These are phyloP conservation scores for Filobasidium uniguttulatum DNA, from an alignment of 1,284 basidiomycete species.

Conservation along the genomic window DNA sequence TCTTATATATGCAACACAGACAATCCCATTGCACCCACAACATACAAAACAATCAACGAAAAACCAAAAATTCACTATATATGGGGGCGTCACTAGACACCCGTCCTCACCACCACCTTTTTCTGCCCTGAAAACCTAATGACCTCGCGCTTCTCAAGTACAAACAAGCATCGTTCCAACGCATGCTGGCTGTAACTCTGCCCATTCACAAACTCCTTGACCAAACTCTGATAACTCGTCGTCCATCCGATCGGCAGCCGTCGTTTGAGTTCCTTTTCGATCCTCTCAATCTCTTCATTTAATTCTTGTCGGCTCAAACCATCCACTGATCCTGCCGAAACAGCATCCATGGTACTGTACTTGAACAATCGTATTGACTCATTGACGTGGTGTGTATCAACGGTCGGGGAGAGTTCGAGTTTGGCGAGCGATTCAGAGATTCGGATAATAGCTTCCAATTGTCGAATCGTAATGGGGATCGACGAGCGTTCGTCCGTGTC, in stretches of 20 bases:
- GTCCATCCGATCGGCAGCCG: constrained; percentile 92
- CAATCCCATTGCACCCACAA: not conserved
- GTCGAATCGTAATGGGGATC: constrained; percentile 95
- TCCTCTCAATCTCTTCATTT: constrained; percentile 83
- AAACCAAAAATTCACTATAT: not conserved
- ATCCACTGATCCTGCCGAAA: constrained; percentile 73
- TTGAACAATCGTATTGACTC: constrained; percentile 98
- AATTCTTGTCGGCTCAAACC: constrained; percentile 84
- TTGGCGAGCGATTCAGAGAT: constrained; percentile 96
- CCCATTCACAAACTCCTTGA: constrained; percentile 87
- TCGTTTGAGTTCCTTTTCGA: constrained; percentile 80
- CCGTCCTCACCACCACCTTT: constrained; percentile 26
- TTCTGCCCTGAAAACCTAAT: constrained; percentile 71
- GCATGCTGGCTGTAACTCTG: constrained; percentile 86
- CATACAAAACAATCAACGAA: not conserved
- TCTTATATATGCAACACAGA: no score
- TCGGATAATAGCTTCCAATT: constrained; percentile 97
- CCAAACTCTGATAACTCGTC: constrained; percentile 83
- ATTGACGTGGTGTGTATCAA: constrained; percentile 88
- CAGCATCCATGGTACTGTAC: constrained; percentile 98
- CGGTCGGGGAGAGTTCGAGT: constrained; percentile 72
- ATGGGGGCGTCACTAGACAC: not conserved
- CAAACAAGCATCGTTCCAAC: constrained; percentile 77
- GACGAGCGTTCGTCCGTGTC: constrained; percentile 96
- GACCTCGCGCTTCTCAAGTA: constrained; percentile 90